Conservation (phyloP, 2,329 filamentous ascomycete species). For the Phialophora chinensis region DNA sequence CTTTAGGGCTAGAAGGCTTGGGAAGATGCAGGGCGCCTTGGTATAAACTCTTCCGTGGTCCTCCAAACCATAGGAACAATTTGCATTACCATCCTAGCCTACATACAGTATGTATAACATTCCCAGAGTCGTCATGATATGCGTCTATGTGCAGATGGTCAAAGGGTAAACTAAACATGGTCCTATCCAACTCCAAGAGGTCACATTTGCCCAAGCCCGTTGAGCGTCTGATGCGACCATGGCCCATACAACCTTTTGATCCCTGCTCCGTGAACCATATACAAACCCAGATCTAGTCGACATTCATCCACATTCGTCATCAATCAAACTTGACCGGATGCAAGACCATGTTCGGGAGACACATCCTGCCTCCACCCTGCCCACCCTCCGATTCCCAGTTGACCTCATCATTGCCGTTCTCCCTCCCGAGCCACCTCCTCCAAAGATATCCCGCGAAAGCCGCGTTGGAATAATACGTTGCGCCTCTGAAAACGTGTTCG, state of each 20-base stretch:
- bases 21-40: not conserved
- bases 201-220: not conserved
- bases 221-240: not conserved
- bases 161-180: not conserved
- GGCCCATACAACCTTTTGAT: not conserved
- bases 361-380: slow-evolving; percentile 37
- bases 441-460: slow-evolving; percentile 61
- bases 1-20: slow-evolving; percentile 5
- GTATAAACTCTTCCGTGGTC: not conserved
- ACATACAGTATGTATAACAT: not conserved
- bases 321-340: slow-evolving; percentile 39
- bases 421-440: slow-evolving; percentile 60
- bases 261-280: not conserved
- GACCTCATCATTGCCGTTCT: slow-evolving; percentile 37
- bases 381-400: slow-evolving; percentile 31
- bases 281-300: not conserved
- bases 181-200: not conserved
- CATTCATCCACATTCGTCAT: slow-evolving; percentile 13
- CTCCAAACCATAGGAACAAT: not conserved
- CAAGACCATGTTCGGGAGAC: slow-evolving; percentile 41
- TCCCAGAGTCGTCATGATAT: not conserved
- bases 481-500: slow-evolving; percentile 60
- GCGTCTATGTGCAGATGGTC: not conserved
- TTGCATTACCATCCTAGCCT: not conserved
- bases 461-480: slow-evolving; percentile 61